Percentiles rank a stretch among this genome's conserved stretches.
Evolutionary conservation across 2,329 filamentous ascomycete species (phyloP).

Genomic region (Colletotrichum viniferum): DNA sequence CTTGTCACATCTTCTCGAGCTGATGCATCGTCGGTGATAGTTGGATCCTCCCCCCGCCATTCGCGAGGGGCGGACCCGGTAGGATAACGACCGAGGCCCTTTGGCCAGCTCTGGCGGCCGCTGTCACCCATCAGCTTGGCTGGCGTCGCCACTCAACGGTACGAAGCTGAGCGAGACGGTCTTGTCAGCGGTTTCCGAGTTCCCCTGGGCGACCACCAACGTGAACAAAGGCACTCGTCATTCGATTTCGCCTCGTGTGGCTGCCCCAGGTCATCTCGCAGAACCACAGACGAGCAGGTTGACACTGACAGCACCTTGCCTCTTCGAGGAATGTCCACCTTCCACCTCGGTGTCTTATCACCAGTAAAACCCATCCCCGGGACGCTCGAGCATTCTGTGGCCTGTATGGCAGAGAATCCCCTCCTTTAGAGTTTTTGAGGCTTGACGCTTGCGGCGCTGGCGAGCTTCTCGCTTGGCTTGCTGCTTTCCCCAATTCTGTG

Average conservation of each 20-base stretch:
- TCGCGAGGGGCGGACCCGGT: not conserved
- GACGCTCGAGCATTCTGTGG: not conserved
- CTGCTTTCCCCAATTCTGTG: not conserved
- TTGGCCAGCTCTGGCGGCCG: not conserved
- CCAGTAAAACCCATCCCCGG: not conserved
- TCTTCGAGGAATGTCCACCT: not conserved
- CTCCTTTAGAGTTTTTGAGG: not conserved
- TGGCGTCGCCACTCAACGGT: not conserved
- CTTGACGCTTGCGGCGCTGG: not conserved
- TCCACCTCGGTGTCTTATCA: not conserved
- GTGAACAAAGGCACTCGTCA: not conserved
- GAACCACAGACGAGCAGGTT: not conserved
- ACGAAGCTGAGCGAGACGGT: not conserved
- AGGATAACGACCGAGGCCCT: not conserved
- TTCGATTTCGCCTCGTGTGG: not conserved
- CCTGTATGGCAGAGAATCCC: not conserved
- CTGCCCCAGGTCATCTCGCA: not conserved
- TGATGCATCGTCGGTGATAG: not conserved
- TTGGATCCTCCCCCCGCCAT: not conserved
- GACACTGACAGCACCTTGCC: not conserved
- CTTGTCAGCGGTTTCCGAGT: not conserved
- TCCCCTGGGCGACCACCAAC: not conserved
- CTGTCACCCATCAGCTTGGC: not conserved
- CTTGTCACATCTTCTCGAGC: not conserved
- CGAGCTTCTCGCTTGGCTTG: not conserved